Evolutionary conservation across 805 yeast genomes (phyloP), one percentile per base, ranked within the genome.

Genomic region (Candida vaughaniae): DNA sequence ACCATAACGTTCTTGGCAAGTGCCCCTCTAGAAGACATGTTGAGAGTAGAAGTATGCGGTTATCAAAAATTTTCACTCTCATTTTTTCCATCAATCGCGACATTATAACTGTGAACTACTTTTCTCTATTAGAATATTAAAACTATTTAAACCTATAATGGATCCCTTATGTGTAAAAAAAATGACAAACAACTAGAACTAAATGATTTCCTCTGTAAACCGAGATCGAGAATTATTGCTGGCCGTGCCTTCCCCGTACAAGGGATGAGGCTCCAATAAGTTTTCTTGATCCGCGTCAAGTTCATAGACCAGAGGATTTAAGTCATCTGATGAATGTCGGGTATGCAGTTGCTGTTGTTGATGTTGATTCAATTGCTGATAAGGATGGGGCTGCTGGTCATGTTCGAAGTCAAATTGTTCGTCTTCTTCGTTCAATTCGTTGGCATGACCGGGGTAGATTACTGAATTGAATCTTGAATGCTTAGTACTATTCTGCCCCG

Each of bases 1-100:
- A 91, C 88, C 50, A 90, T 55, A 26, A 82, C 68, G 58, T 80
- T 83, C 58, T 80, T 85, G 15, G 71, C 42, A 9, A 29, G 11
- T 16, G 28, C 41, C 29, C 35, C 42, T 36, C 28, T 42, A 11
- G 39, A 36, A 34, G 46, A 45, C 49, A 42, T 45, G 11, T 22
- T 28, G 22, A 15, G n/a, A n/a, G n/a, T n/a, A n/a, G n/a, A n/a
- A n/a, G n/a, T n/a, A n/a, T n/a, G n/a, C n/a, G n/a, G n/a, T n/a
- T 16, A 27, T 29, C 29, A 32, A 35, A 36, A 41, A 26, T 41
- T 41, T 36, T 41, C 38, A 33, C 35, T 26, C 18, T n/a, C 7
- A 7, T 22, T 22, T 22, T 22, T 22, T 11, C 11, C 23, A 22
- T 22, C 7, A 8, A 22, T n/a, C n/a, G n/a, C n/a, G 11, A 22